These are phyloP conservation scores for Daldinia childiae DNA, from an alignment of 495 filamentous ascomycete genomes.

Conservation along the genomic window DNA sequence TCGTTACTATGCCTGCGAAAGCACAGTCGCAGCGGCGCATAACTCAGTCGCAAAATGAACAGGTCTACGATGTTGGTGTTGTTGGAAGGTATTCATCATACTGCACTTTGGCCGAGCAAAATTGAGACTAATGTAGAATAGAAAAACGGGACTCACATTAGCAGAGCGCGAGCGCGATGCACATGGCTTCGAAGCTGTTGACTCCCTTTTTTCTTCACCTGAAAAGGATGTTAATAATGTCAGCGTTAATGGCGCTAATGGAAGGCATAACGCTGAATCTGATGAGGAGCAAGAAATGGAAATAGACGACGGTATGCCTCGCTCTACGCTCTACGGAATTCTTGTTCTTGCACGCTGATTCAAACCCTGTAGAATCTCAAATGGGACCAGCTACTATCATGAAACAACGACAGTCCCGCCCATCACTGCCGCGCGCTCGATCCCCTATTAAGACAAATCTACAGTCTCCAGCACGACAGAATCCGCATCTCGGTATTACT, in stretches of 20 bases:
- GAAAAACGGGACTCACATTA: conserved; percentile 84
- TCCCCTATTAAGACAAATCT: conserved; percentile 66
- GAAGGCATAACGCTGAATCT: conserved; percentile 21
- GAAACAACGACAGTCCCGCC: conserved; percentile 41
- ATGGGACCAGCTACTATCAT: conserved; percentile 45
- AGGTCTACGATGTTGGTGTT: conserved; percentile 60
- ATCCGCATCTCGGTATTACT: conserved; percentile 54
- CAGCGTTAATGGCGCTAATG: conserved; percentile 40
- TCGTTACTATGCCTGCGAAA: conserved; percentile 36
- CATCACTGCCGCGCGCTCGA: conserved; percentile 56
- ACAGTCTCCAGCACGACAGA: conserved; percentile 65
- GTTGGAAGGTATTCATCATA: conserved; percentile 56
- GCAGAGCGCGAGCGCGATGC: conserved; percentile 88
- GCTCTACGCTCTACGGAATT: neutral
- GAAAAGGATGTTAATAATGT: conserved; percentile 62
- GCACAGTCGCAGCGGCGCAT: conserved; percentile 50
- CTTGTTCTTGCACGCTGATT: conserved; percentile 18
- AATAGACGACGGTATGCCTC: conserved; percentile 47
- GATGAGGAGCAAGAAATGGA: conserved; percentile 51
- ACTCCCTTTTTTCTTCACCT: conserved; percentile 89
- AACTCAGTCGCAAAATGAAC: conserved; percentile 52
- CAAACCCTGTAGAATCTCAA: conserved; percentile 39
- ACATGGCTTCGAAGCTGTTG: conserved; percentile 87
- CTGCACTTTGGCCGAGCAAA: neutral
- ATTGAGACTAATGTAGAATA: conserved; percentile 36